Evolutionary conservation across 345 rosid species (phyloP), one percentile per base, ranked within the genome.

Genomic region (Arabidopsis thaliana): DNA sequence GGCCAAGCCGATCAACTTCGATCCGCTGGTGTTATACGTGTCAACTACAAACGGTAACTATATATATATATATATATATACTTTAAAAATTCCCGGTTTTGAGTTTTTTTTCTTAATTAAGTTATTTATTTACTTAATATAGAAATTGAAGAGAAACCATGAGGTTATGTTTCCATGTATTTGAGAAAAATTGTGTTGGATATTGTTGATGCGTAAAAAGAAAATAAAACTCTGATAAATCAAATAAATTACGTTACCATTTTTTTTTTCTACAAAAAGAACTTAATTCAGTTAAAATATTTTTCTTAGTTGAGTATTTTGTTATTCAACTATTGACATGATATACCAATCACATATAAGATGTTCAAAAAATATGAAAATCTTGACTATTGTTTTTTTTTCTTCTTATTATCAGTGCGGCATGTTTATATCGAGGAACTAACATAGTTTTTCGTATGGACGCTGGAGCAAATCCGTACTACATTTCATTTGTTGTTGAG

Each of bases 1-100:
- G 89, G 90, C 59, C 71, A 79, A 59, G 94, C 79, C 1, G 78
- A 80, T 6, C 51, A 59, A 14, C 86, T 93, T 9, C 91, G 91
- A 23, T 32, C 67, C 24, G 96, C 81, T 10, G 94, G 97, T 30
- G 64, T 67, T 70, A 56, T 93, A 67, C 77, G 80, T 16, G 80
- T 88, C 77, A 59, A 74, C 46, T 85, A 82, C 41, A 71, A 60
- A 79, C 83, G 82, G 98, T 93, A 80, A 16, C 20, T 16, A 16
- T 16, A 16, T 16, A 16, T 16, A 16, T 16, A 16, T 0, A 0
- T 16, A 16, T 16, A 16, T 16, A 16, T 16, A 16, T 16, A 16
- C 20, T 16, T 16, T 16, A 16, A 16, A 16, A 16, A 16, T 16
- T 16, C 20, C 20, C 20, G 20, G 20, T 16, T 16, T 16, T 16